These are phyloP conservation scores for Rubia peregrina DNA, from an alignment of 305 asterid species.

Conservation along the genomic window DNA sequence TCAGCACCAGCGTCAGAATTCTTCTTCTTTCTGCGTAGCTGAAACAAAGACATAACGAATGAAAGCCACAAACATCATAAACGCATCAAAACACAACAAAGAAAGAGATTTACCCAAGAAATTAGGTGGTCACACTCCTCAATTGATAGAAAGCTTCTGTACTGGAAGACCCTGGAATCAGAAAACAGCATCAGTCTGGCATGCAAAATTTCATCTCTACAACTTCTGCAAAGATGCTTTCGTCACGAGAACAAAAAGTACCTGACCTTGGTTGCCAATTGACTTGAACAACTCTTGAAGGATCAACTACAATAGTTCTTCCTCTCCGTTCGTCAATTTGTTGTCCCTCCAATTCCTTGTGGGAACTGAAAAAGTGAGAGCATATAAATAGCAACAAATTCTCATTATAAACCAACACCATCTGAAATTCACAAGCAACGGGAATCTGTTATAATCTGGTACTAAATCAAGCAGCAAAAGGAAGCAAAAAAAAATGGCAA, in stretches of 20 bases:
- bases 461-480: not conserved
- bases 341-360: constrained; percentile 43
- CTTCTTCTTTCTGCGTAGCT: constrained; percentile 33
- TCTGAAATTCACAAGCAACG: not conserved
- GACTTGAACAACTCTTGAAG: constrained; percentile 55
- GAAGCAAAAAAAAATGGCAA: not conserved
- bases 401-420: not conserved
- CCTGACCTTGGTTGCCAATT: constrained; percentile 98
- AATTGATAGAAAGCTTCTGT: constrained; percentile 53
- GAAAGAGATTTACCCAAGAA: constrained; percentile 39
- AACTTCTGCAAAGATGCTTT: not conserved
- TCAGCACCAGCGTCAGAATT: constrained; percentile 16
- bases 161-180: constrained; percentile 67
- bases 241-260: constrained; percentile 21
- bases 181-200: constrained; percentile 23
- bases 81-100: not conserved
- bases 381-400: not conserved
- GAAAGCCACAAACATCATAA: constrained; percentile 10
- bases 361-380: constrained; percentile 29
- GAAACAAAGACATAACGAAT: constrained; percentile 2
- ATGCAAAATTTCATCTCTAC: not conserved
- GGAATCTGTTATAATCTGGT: not conserved
- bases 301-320: constrained; percentile 37
- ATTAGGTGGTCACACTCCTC: constrained; percentile 73
- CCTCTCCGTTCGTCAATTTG: constrained; percentile 19